These are phyloP conservation scores for Cornus kousa DNA, from an alignment of 148 eudicot species.

Conservation along the genomic window DNA sequence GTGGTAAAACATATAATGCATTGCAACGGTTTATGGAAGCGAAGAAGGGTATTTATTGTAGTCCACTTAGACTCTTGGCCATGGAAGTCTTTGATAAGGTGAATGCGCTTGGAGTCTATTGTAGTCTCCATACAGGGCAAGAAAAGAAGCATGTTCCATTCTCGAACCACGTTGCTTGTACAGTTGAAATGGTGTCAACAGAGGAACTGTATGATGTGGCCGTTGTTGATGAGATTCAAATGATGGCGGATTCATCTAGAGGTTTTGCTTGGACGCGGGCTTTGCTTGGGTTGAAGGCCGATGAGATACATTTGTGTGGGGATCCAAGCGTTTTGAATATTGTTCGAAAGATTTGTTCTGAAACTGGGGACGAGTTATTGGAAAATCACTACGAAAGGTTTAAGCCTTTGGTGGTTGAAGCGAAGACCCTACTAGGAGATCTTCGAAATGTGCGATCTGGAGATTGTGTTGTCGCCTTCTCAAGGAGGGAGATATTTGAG, in stretches of 20 bases:
- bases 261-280: conserved; percentile 99
- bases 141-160: conserved; percentile 84
- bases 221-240: conserved; percentile 93
- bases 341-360: conserved; percentile 73
- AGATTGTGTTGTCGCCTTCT: conserved; percentile 96
- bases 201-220: conserved; percentile 89
- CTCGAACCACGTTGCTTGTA: conserved; percentile 85
- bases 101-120: conserved; percentile 77
- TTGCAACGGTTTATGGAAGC: conserved; percentile 91
- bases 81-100: conserved; percentile 98
- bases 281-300: conserved; percentile 88
- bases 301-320: conserved; percentile 95
- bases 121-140: conserved; percentile 90
- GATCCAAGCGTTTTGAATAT: conserved; percentile 89
- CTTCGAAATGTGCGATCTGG: conserved; percentile 80
- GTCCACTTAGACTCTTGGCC: conserved; percentile 94
- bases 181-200: conserved; percentile 94
- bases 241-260: conserved; percentile 80
- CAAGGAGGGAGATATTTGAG: conserved; percentile 98
- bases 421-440: conserved; percentile 86
- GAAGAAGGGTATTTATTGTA: conserved; percentile 84
- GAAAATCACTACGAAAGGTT: conserved; percentile 86
- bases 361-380: conserved; percentile 83
- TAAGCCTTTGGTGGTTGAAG: conserved; percentile 91
- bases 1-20: conserved; percentile 97